phyloP scores from a whole-genome alignment of 2,329 filamentous ascomycete species.

The Penicillium sp. region DNA sequence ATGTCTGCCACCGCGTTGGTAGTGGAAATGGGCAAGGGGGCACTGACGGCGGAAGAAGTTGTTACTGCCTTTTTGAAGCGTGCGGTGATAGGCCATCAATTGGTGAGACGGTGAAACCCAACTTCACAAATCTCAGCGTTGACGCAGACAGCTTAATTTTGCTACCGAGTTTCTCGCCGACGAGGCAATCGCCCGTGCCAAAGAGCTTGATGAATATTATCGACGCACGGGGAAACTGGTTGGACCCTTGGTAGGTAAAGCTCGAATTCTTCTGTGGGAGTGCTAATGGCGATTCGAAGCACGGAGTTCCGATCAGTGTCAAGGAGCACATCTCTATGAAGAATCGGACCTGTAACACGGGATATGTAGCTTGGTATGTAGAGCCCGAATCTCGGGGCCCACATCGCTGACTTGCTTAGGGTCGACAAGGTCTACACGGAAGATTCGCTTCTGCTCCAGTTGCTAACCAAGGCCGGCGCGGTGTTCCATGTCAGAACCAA shows the following conservation, averaged over 20 bases:
- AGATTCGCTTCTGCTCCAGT: conserved; percentile 36
- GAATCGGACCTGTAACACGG: conserved; percentile 42
- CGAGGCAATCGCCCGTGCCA: conserved; percentile 35
- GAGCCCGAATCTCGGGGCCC: not conserved
- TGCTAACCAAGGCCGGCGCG: conserved; percentile 41
- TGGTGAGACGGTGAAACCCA: conserved; percentile 20
- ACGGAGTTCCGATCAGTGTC: conserved; percentile 58
- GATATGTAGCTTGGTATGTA: conserved; percentile 37
- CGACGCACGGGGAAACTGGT: conserved; percentile 44
- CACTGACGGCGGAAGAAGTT: conserved; percentile 33
- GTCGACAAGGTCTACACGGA: conserved; percentile 37
- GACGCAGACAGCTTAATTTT: conserved; percentile 33
- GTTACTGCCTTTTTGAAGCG: conserved; percentile 37
- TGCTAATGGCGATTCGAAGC: conserved; percentile 24
- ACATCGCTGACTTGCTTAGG: conserved; percentile 22
- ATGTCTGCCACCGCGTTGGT: conserved; percentile 33
- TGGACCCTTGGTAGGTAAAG: conserved; percentile 44
- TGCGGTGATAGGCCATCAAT: conserved; percentile 35
- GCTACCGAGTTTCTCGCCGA: conserved; percentile 42
- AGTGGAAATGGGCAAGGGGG: conserved; percentile 27
- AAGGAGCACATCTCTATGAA: conserved; percentile 65
- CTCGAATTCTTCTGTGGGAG: not conserved
- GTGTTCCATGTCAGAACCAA: conserved; percentile 49
- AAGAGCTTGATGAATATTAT: conserved; percentile 34
- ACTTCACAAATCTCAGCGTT: not conserved